These are phyloP conservation scores for Penicillium mononematosum DNA, from an alignment of 495 filamentous ascomycete species.

Conservation along the genomic window DNA sequence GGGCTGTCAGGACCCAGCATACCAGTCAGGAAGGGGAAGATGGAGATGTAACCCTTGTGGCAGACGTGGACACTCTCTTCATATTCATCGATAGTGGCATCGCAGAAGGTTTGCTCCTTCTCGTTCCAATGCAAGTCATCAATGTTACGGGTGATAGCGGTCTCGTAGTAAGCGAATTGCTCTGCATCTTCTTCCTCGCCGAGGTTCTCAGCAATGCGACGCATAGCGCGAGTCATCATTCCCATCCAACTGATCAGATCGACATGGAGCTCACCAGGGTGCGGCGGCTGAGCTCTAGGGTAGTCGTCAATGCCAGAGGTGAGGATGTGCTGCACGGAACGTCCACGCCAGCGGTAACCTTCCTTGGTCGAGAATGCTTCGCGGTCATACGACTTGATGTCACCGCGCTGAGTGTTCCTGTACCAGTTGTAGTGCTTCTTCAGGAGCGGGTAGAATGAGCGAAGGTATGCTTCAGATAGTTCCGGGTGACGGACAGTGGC, in stretches of 20 bases:
- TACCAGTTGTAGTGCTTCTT: constrained; percentile 94
- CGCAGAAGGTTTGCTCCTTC: constrained; percentile 78
- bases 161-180: constrained; percentile 68
- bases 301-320: constrained; percentile 96
- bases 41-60: constrained; percentile 93
- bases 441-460: constrained; percentile 84
- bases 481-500: constrained; percentile 65
- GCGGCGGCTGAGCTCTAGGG: constrained; percentile 90
- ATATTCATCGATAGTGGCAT: constrained; percentile 92
- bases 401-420: constrained; percentile 83
- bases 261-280: constrained; percentile 94
- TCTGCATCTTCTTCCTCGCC: constrained; percentile 71
- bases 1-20: constrained; percentile 71
- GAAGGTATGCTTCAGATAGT: constrained; percentile 70
- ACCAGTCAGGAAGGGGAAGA: constrained; percentile 88
- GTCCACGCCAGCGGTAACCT: constrained; percentile 94
- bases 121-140: constrained; percentile 93
- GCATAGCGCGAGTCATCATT: constrained; percentile 80
- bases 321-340: constrained; percentile 79
- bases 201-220: constrained; percentile 71
- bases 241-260: constrained; percentile 97
- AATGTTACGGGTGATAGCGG: constrained; percentile 80
- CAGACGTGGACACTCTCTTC: constrained; percentile 89
- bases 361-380: constrained; percentile 83
- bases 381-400: constrained; percentile 87